Conservation (phyloP, 176 grass and related monocot genomes). For the Oryza meyeriana region DNA sequence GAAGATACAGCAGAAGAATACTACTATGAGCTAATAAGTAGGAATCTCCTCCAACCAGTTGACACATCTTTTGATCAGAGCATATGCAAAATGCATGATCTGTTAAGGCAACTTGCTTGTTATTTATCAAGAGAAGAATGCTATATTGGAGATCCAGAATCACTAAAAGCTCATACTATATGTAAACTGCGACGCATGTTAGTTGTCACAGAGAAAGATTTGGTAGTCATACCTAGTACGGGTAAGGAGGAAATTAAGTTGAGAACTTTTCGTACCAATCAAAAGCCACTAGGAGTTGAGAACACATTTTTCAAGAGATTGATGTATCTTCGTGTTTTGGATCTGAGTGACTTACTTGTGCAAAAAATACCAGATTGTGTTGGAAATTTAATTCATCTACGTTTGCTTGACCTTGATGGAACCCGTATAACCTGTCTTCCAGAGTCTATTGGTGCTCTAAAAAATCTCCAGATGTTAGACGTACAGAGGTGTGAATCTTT, state of each 20-base stretch:
- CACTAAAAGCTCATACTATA: background rate
- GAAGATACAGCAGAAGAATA: conserved; percentile 35
- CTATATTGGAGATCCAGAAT: conserved; percentile 18
- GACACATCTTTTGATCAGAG: too few relatives aligned
- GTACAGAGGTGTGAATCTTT: background rate
- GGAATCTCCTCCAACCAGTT: conserved; percentile 24
- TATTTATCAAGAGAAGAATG: conserved; percentile 25
- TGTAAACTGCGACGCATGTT: background rate
- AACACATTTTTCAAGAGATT: background rate
- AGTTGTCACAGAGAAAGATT: background rate
- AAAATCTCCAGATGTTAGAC: background rate
- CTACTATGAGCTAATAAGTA: conserved; percentile 14
- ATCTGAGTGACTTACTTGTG: background rate
- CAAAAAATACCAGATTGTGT: background rate
- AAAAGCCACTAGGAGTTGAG: background rate
- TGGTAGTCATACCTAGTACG: too few relatives aligned
- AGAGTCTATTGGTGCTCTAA: background rate
- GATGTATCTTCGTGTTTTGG: background rate
- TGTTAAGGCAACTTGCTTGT: conserved; percentile 34
- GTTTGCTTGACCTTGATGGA: background rate
- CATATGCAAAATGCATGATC: conserved; percentile 26
- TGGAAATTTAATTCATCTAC: background rate
- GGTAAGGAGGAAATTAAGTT: too few relatives aligned
- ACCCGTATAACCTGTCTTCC: background rate
- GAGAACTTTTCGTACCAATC: too few relatives aligned